These are phyloP conservation scores for Solanum etuberosum DNA, from an alignment of 257 asterid genomes.

Conservation along the genomic window DNA sequence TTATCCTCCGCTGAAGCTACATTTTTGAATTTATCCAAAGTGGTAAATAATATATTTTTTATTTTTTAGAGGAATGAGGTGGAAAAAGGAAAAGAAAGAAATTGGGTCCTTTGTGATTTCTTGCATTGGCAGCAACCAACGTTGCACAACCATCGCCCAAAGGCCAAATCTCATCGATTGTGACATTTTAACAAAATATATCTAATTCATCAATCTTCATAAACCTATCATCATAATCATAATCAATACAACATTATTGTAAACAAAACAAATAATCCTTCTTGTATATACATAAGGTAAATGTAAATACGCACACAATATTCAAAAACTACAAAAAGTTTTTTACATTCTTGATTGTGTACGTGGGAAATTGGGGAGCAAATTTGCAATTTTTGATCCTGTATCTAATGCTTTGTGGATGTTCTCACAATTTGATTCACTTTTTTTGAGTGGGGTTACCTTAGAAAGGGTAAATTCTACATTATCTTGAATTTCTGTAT, in stretches of 20 bases:
- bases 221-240: slow-evolving; percentile 2
- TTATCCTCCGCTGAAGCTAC: not conserved
- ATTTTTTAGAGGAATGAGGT: not conserved
- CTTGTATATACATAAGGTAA: no score
- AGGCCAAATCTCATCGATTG: not conserved
- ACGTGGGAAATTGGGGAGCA: not conserved
- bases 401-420: not conserved
- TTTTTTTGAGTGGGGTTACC: not conserved
- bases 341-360: not conserved
- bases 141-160: slow-evolving; percentile 14
- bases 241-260: not conserved
- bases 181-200: slow-evolving; percentile 7
- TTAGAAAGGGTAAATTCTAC: not conserved
- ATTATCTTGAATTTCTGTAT: not conserved
- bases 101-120: not conserved
- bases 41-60: not conserved
- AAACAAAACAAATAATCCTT: not conserved
- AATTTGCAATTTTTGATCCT: slow-evolving; percentile 1
- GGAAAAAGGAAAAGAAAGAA: not conserved
- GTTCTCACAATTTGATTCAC: not conserved
- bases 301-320: not conserved
- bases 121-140: slow-evolving; percentile 2
- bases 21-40: not conserved
- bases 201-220: slow-evolving; percentile 1
- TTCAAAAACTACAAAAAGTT: not conserved